Conservation (phyloP, 2,329 filamentous ascomycete species). For the Dactylellina sp. region DNA sequence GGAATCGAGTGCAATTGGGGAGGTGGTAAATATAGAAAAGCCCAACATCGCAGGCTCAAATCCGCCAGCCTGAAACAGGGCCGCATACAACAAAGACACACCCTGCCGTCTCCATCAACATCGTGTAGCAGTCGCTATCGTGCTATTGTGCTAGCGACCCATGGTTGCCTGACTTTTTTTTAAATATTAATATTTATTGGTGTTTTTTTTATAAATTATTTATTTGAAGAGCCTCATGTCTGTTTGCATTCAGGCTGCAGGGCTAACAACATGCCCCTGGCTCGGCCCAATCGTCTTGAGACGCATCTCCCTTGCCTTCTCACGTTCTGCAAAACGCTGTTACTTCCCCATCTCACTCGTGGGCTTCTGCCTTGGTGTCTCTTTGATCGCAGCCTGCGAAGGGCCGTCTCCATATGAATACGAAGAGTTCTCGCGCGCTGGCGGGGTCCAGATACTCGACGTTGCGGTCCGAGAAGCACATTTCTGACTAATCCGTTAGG, state of each 20-base stretch:
- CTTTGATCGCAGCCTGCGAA: constrained; percentile 3
- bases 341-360: constrained; percentile 5
- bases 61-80: not conserved
- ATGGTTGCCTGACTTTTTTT: too few species aligned
- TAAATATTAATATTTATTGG: too few species aligned
- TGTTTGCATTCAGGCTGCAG: not conserved
- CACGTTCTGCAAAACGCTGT: not conserved
- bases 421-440: not conserved
- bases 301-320: not conserved
- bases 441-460: not conserved
- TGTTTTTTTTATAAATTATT: too few species aligned
- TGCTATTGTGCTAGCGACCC: too few species aligned
- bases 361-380: constrained; percentile 1
- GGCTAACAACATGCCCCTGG: not conserved
- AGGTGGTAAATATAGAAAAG: constrained; percentile 5
- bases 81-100: too few species aligned
- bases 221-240: constrained; percentile 4
- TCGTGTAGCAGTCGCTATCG: too few species aligned
- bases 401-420: not conserved
- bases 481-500: not conserved
- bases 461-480: constrained; percentile 3
- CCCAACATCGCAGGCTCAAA: not conserved
- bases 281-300: constrained; percentile 13
- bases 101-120: too few species aligned
- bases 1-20: not conserved